phyloP scores from a whole-genome alignment of 768 basidiomycete genomes.

The Boletus huronensis region DNA sequence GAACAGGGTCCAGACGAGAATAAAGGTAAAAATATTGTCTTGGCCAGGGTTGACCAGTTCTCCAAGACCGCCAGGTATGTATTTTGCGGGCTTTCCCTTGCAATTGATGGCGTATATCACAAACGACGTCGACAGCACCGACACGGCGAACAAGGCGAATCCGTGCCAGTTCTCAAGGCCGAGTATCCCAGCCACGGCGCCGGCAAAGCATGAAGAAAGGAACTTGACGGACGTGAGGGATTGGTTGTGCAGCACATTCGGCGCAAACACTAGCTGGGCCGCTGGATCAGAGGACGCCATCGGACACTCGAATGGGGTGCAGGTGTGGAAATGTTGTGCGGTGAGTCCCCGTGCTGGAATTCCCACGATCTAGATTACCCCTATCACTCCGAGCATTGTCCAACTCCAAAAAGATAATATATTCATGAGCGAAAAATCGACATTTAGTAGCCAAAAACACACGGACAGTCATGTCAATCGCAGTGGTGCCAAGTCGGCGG shows the following conservation, averaged over 20 bases:
- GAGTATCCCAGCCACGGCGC: conserved; percentile 84
- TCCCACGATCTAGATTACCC: conserved; percentile 18
- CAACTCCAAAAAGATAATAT: too few relatives aligned
- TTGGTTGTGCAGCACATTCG: conserved; percentile 65
- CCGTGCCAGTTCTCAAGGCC: conserved; percentile 84
- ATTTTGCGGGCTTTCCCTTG: conserved; percentile 58
- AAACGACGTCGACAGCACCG: conserved; percentile 64
- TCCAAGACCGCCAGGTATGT: conserved; percentile 56
- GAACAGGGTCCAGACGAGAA: conserved; percentile 91
- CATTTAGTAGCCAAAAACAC: too few relatives aligned
- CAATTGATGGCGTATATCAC: conserved; percentile 71
- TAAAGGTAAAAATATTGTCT: conserved; percentile 87
- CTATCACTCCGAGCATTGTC: background rate
- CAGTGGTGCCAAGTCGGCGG: too few relatives aligned
- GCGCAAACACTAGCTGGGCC: conserved; percentile 60
- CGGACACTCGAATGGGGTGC: background rate
- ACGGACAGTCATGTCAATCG: too few relatives aligned
- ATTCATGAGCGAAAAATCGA: too few relatives aligned
- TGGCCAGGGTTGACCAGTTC: conserved; percentile 82
- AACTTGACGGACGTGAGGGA: conserved; percentile 69
- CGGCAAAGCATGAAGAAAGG: conserved; percentile 78
- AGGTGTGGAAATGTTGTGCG: background rate
- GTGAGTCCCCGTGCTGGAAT: background rate
- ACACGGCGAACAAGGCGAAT: conserved; percentile 70
- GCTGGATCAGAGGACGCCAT: conserved; percentile 51